Base-by-base conservation (phyloP, 2,329 filamentous ascomycete genomes). In the Dactylellina parvicollis region DNA sequence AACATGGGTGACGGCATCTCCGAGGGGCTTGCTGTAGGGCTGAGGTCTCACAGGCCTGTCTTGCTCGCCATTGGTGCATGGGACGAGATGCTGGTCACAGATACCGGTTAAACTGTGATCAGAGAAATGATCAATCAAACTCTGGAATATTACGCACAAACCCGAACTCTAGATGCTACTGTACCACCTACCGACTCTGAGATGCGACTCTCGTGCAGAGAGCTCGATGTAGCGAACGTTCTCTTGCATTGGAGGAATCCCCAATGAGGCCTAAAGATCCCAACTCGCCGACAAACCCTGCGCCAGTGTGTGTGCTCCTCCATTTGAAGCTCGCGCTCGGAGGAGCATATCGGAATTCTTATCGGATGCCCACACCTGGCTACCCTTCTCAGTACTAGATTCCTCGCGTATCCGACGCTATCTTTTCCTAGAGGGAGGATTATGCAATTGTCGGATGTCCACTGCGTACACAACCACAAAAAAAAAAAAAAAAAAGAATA, bases 1-100 rank as follows among this genome's bases (percentile, higher is more conserved):
- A n/a, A n/a, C n/a, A n/a, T n/a, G n/a, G n/a, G n/a, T n/a, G 38
- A 20, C 49, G 49, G 49, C 49, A 38, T 36, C 49, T 38, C 49
- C 49, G 30, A 54, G 16, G 49, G 16, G 22, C 8, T 22, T 38
- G 16, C 12, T 36, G 16, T 54, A 54, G 49, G 49, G 49, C 30
- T 54, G 49, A 54, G 16, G 30, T 36, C 38, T 34, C 49, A 54
- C 32, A 24, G 49, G 3, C 14, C 30, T 22, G 28, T 18, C 16
- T 28, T 22, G 26, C 22, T 38, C 34, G 12, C 16, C 34, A 38
- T 38, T 14, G 34, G 16, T 14, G 34, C 34, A 38, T 3, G 4
- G 4, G 5, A 14, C 4, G 3, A 7, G 16, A n/a, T n/a, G n/a
- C n/a, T 38, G 10, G 34, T 14, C 34, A 14, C 34, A 38, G 34